Evolutionary conservation across 2,329 filamentous ascomycete species (phyloP), one percentile per base, ranked within the genome.

Genomic region (Aureobasidium pullulans): DNA sequence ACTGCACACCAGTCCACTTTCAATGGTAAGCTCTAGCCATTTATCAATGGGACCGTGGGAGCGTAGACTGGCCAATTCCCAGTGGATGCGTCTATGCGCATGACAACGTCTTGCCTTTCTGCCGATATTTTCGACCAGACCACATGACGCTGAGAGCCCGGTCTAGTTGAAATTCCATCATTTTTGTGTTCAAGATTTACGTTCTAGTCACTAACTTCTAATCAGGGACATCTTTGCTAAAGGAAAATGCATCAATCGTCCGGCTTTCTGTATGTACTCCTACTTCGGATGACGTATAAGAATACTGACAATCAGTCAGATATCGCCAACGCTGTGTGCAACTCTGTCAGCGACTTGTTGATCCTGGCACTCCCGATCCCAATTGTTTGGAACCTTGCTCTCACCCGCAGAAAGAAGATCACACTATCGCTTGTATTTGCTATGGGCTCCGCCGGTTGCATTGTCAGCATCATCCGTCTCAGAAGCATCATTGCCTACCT

Each of bases 391-490:
- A 23, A 43, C 23, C 42, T 59, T 6, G 31, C 29, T 11, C 39
- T 59, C 13, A 43, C 47, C 31, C 36, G 36, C 7, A 44, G 47
- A 32, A 59, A 59, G 46, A 59, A 59, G 15, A 59, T 59, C 6
- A 59, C 57, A 15, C 40, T 59, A 13, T 52, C 42, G 9, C 9
- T 52, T 19, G 47, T 59, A 3, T 59, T 59, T 16, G 57, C 57
- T 4, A 44, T 59, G 47, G 57, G 57, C 1, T 53, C 47, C 31
- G 46, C 57, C n/a, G 57, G 57, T 10, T 60, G 58, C 9, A 56
- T 60, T 13, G 50, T 60, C 50, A 60, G 58, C 49, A 56, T 60
- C 42, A 60, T 60, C 28, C 58, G 58, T 34, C 58, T 60, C 36
- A 28, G 47, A 34, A 60, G 58, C 29, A 54, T 60, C 11, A 36